Percentiles rank a stretch among this genome's conserved stretches.
phyloP scores from a whole-genome alignment of 169 alveolate species.

The Ichthyophthirius multifiliis region DNA sequence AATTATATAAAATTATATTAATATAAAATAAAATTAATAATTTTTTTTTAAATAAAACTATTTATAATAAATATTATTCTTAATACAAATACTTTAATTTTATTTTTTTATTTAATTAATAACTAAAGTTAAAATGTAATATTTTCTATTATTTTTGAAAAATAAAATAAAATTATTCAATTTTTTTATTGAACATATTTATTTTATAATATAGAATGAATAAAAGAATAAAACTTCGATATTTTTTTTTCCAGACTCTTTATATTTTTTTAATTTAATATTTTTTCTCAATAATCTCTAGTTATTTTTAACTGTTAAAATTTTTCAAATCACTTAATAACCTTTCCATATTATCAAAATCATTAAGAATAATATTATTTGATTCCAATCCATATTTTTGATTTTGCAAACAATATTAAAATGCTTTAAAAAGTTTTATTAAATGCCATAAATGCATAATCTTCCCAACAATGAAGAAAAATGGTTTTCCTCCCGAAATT shows the following conservation, averaged over 20 bases:
- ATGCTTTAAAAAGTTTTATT: background rate
- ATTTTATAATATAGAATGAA: too few species aligned
- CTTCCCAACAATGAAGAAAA: background rate
- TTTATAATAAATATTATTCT: too few species aligned
- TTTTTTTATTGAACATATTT: too few species aligned
- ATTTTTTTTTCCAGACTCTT: background rate
- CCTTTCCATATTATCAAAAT: slow-evolving; percentile 1
- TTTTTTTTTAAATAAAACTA: too few species aligned
- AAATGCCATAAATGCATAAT: background rate
- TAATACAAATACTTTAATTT: too few species aligned
- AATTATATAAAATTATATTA: too few species aligned
- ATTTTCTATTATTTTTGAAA: too few species aligned
- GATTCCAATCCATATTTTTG: background rate
- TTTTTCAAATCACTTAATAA: background rate
- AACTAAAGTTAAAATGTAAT: too few species aligned
- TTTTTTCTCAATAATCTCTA: background rate
- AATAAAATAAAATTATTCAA: too few species aligned
- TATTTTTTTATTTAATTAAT: too few species aligned
- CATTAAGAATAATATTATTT: background rate
- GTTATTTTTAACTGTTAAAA: background rate
- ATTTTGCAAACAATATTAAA: background rate
- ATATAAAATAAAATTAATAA: too few species aligned
- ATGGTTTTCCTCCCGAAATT: background rate
- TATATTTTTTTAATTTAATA: background rate
- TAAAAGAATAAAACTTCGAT: background rate